phyloP scores from a whole-genome alignment of 2,329 filamentous ascomycete genomes.

The Aspergillus thermomutatus region DNA sequence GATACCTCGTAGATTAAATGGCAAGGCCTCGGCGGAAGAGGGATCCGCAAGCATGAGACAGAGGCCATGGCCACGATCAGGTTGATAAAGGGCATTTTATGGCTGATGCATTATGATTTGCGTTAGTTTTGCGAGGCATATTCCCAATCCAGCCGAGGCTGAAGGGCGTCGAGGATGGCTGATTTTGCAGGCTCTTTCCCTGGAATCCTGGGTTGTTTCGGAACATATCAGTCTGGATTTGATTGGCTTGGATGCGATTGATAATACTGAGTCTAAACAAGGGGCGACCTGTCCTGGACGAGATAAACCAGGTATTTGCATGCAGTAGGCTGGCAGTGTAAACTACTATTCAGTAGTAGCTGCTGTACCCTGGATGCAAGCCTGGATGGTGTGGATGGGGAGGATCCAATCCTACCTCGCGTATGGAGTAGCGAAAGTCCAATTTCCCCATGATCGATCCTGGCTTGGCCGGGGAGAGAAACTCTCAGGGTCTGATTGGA shows the following conservation, averaged over 20 bases:
- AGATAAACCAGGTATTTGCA: too few relatives aligned
- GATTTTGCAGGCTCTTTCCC: not conserved
- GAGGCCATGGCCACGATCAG: not conserved
- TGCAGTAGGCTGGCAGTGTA: too few relatives aligned
- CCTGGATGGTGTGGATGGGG: not conserved
- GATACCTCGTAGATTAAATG: not conserved
- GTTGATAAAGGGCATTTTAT: not conserved
- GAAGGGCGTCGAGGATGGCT: not conserved
- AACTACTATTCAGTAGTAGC: too few relatives aligned
- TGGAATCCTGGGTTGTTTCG: not conserved
- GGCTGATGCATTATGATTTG: not conserved
- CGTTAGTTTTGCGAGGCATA: not conserved
- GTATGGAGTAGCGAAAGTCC: conserved; percentile 1
- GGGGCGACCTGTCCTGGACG: not conserved
- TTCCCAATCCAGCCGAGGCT: not conserved
- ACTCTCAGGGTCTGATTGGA: conserved; percentile 7
- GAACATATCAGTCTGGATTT: not conserved
- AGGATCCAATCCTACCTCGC: not conserved
- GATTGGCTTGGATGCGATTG: not conserved
- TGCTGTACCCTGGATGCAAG: not conserved
- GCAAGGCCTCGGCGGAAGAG: not conserved
- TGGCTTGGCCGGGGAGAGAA: conserved; percentile 3
- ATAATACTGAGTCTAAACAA: not conserved
- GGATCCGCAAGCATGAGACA: not conserved
- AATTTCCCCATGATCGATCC: conserved; percentile 16